Conservation (phyloP, 495 filamentous ascomycete species). For the Aspergillus indologenus region DNA sequence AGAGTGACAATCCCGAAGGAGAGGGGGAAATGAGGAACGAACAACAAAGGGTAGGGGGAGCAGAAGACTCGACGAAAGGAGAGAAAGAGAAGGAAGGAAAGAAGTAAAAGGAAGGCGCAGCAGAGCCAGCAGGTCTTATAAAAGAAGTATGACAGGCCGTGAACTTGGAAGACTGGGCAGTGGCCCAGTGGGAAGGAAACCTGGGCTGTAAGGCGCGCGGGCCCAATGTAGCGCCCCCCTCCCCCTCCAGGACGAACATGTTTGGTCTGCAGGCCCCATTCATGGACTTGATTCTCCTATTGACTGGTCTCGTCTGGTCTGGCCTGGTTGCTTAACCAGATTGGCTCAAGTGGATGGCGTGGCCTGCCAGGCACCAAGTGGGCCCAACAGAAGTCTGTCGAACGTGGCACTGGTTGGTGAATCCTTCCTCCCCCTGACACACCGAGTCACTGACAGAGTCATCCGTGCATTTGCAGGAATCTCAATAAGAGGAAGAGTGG, state of each 20-base stretch:
- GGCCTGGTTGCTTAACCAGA: not conserved
- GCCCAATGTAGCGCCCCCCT: not conserved
- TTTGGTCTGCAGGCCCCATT: not conserved
- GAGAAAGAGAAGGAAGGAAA: not conserved
- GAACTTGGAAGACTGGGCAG: too few relatives aligned
- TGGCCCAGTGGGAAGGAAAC: too few relatives aligned
- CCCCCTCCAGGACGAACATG: not conserved
- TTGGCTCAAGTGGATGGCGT: not conserved
- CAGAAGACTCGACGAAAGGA: not conserved
- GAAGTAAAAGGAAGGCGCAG: not conserved
- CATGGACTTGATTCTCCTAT: not conserved
- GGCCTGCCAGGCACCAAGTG: not conserved
- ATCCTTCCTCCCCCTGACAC: not conserved
- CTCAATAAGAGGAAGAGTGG: not conserved
- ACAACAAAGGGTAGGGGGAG: not conserved
- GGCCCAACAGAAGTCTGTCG: not conserved
- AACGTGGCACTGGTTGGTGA: not conserved
- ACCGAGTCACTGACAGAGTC: not conserved
- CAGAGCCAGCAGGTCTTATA: not conserved
- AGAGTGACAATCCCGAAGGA: not conserved
- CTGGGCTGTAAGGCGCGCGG: not conserved
- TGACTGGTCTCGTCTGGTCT: not conserved
- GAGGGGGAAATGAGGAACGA: not conserved
- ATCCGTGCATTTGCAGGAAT: not conserved
- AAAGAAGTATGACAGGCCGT: too few relatives aligned